phyloP scores from a whole-genome alignment of 2,329 filamentous ascomycete species.

The Verticillium dahliae region DNA sequence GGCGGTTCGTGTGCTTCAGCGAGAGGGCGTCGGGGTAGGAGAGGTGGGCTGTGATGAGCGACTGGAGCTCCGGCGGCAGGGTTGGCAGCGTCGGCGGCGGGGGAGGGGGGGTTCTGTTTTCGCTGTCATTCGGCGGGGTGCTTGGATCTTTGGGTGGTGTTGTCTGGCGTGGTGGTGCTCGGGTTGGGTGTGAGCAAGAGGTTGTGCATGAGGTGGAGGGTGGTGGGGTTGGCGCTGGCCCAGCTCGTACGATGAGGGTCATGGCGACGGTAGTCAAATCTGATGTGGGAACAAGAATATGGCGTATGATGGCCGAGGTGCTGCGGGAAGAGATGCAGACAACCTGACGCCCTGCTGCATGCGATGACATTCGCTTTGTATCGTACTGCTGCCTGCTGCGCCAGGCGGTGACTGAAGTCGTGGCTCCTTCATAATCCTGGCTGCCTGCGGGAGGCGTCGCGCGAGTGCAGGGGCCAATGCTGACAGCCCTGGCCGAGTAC shows the following conservation, averaged over 20 bases:
- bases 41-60: constrained; percentile 53
- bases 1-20: constrained; percentile 57
- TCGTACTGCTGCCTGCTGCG: background rate
- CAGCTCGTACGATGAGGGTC: background rate
- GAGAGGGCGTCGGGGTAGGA: constrained; percentile 66
- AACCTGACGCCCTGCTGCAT: too few species aligned
- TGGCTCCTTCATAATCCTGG: background rate
- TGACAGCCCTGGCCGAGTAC: background rate
- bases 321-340: background rate
- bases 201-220: background rate
- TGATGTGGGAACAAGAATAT: background rate
- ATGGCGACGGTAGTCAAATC: background rate
- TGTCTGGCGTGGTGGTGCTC: background rate
- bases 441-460: background rate
- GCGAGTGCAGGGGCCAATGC: background rate
- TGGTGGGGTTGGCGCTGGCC: background rate
- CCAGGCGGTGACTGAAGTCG: background rate
- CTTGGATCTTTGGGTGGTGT: background rate
- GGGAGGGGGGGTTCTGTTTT: background rate
- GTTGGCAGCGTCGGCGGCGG: constrained; percentile 29
- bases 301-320: background rate
- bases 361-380: background rate
- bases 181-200: background rate
- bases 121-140: background rate
- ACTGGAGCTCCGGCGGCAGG: constrained; percentile 61